Conservation (phyloP, 192 early-diverging fungal genomes). For the Pecoramyces ruminantium region DNA sequence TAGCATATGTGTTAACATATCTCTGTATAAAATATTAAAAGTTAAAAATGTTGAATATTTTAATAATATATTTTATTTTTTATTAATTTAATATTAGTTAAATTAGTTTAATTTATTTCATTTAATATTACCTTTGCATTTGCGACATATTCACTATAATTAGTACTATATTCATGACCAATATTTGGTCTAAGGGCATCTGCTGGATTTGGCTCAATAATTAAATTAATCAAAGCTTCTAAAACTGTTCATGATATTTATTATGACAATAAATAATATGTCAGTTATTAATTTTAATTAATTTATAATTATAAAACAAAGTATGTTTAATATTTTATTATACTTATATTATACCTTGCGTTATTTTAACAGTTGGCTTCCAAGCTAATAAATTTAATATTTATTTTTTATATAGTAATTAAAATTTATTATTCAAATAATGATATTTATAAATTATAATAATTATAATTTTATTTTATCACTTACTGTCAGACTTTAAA, state of each 20-base stretch:
- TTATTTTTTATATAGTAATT: no score
- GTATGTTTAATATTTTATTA: no score
- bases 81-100: no score
- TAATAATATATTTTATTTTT: no score
- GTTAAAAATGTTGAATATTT: no score
- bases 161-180: slow-evolving; percentile 51
- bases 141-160: slow-evolving; percentile 9
- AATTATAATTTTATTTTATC: no score
- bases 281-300: no score
- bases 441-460: no score
- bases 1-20: background rate
- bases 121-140: background rate
- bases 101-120: no score
- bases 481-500: slow-evolving; percentile 50
- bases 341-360: slow-evolving; percentile 19
- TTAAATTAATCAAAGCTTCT: slow-evolving; percentile 32
- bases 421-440: no score
- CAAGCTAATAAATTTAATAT: slow-evolving; percentile 42
- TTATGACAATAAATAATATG: background rate
- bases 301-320: no score
- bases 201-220: slow-evolving; percentile 64
- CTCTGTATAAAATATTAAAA: no score
- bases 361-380: slow-evolving; percentile 64
- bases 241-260: slow-evolving; percentile 22
- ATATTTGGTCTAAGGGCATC: slow-evolving; percentile 59